Conservation (phyloP, 192 early-diverging fungal genomes). For the Backusella sp. region DNA sequence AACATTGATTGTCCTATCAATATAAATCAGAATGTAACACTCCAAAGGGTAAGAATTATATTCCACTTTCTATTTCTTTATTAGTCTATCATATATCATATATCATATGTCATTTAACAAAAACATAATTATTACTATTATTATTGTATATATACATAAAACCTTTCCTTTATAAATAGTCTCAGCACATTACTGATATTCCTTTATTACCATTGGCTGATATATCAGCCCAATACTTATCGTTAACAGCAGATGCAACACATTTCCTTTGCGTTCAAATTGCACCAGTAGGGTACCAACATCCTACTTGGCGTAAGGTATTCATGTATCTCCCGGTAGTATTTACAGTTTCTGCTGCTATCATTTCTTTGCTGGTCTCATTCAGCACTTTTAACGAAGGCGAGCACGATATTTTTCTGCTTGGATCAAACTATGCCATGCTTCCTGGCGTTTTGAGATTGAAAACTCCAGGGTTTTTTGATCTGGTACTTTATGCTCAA, state of each 20-base stretch:
- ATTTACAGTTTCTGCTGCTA: constrained; percentile 23
- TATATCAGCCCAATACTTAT: constrained; percentile 17
- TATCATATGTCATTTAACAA: not conserved
- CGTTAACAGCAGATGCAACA: not conserved
- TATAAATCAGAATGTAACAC: not conserved
- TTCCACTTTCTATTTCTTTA: not conserved
- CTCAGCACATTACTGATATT: not conserved
- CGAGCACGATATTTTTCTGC: constrained; percentile 25
- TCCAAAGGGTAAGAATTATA: constrained; percentile 5
- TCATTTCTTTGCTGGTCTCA: constrained; percentile 24
- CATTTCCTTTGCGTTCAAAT: constrained; percentile 20
- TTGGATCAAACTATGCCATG: constrained; percentile 32
- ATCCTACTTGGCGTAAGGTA: constrained; percentile 28
- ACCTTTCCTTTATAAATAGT: not conserved
- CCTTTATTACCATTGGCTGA: constrained; percentile 29
- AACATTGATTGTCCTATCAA: not conserved
- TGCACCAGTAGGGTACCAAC: constrained; percentile 33
- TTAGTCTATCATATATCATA: not conserved
- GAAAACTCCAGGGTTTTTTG: constrained; percentile 52
- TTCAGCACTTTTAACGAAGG: constrained; percentile 3
- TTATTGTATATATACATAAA: too few relatives aligned
- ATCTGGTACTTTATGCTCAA: constrained; percentile 49
- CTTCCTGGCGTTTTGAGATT: constrained; percentile 34
- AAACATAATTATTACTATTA: not conserved
- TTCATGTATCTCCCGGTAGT: constrained; percentile 22